Conservation (phyloP, 768 basidiomycete species). For the Sistotremastrum niveocremeum region DNA sequence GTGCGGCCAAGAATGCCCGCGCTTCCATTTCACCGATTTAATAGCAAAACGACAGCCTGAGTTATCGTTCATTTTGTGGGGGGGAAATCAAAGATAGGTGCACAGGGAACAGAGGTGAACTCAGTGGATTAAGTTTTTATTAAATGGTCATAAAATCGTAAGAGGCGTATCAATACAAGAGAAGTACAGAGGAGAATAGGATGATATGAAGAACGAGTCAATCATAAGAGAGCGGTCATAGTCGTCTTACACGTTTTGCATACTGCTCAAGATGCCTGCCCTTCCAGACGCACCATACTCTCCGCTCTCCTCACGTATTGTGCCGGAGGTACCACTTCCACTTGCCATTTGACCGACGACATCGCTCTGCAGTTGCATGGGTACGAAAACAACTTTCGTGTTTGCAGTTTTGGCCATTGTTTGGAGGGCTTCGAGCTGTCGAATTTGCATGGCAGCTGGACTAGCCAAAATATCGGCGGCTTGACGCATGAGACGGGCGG, state of each 20-base stretch:
- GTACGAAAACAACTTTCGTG: slow-evolving; percentile 89
- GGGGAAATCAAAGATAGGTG: too few species aligned
- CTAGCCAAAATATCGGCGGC: slow-evolving; percentile 91
- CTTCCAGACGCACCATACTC: slow-evolving; percentile 32
- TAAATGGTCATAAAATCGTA: too few species aligned
- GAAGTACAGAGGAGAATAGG: too few species aligned
- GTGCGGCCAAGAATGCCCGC: too few species aligned
- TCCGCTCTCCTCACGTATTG: slow-evolving; percentile 19
- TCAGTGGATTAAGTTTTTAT: too few species aligned
- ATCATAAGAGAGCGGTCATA: not conserved
- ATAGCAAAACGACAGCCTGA: too few species aligned
- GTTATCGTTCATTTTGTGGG: too few species aligned
- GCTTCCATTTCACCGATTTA: too few species aligned
- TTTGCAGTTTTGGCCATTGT: slow-evolving; percentile 84
- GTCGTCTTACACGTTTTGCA: slow-evolving; percentile 27
- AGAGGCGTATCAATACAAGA: too few species aligned
- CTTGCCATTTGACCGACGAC: slow-evolving; percentile 34
- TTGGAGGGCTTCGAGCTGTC: slow-evolving; percentile 92
- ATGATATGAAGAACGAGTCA: too few species aligned
- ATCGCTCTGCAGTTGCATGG: slow-evolving; percentile 80
- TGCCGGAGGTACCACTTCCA: not conserved
- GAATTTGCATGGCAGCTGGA: slow-evolving; percentile 96
- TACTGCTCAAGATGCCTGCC: slow-evolving; percentile 38
- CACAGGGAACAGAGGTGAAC: too few species aligned
- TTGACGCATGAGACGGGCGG: slow-evolving; percentile 91